phyloP scores from a whole-genome alignment of 768 basidiomycete genomes.

The Neoboletus subvelutipes region DNA sequence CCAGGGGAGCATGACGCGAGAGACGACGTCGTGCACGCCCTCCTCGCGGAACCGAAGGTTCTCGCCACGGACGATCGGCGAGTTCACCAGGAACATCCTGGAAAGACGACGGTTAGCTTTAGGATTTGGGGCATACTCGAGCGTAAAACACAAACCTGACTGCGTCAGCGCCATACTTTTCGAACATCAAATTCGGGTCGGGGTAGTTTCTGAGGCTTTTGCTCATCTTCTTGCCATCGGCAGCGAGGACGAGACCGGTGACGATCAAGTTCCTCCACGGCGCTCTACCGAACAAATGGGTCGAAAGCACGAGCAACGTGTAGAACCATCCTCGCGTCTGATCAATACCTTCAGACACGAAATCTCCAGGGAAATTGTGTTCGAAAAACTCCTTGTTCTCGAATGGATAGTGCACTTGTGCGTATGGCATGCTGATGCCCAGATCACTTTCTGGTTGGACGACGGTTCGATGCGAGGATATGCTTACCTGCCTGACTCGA shows the following conservation, averaged over 20 bases:
- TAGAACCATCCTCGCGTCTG: constrained; percentile 99
- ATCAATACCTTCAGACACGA: constrained; percentile 97
- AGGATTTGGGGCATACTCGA: background rate
- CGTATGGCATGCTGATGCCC: constrained; percentile 88
- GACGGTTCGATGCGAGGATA: background rate
- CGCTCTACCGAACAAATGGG: constrained; percentile 88
- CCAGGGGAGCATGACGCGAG: constrained; percentile 96
- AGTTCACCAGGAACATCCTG: constrained; percentile 98
- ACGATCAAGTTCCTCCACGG: constrained; percentile 99
- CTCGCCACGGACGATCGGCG: constrained; percentile 96
- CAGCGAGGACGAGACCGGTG: constrained; percentile 92
- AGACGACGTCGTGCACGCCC: constrained; percentile 94
- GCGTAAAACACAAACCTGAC: constrained; percentile 55
- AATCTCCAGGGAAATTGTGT: constrained; percentile 87
- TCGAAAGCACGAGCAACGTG: constrained; percentile 93
- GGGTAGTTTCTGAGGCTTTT: constrained; percentile 97
- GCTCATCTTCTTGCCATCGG: constrained; percentile 99
- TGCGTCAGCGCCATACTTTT: constrained; percentile 93
- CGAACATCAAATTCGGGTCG: constrained; percentile 87
- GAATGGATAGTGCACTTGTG: constrained; percentile 96
- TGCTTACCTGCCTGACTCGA: constrained; percentile 93
- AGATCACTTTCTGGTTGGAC: background rate
- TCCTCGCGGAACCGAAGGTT: constrained; percentile 98
- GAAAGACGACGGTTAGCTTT: background rate
- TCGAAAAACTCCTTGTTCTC: constrained; percentile 92